phyloP scores from a whole-genome alignment of 2,329 filamentous ascomycete species.

The Xylaria sp. region DNA sequence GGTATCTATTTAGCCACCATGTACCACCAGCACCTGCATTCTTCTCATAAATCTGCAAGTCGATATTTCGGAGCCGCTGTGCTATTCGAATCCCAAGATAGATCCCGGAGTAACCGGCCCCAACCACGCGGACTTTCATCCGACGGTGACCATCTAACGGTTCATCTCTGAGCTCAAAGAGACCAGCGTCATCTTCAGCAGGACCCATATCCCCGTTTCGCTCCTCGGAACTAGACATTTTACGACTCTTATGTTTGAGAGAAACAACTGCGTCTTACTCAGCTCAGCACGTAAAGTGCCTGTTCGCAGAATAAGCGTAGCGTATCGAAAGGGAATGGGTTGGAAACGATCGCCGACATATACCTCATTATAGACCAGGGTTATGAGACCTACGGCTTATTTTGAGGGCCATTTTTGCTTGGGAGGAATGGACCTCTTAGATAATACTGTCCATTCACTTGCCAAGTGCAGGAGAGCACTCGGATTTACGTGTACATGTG shows the following conservation, averaged over 20 bases:
- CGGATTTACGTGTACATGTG: slow-evolving; percentile 1
- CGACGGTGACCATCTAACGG: slow-evolving; percentile 47
- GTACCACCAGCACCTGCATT: slow-evolving; percentile 52
- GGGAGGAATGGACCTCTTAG: not conserved
- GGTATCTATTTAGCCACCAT: slow-evolving; percentile 53
- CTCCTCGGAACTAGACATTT: not conserved
- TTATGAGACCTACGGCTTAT: not conserved
- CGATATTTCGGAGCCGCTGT: slow-evolving; percentile 49
- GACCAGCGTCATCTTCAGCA: slow-evolving; percentile 7
- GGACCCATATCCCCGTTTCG: slow-evolving; percentile 27
- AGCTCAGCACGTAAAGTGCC: not conserved
- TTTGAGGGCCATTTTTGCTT: not conserved
- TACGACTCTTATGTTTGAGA: not conserved
- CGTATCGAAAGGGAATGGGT: not conserved
- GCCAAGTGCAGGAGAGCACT: not conserved
- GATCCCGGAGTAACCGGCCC: slow-evolving; percentile 51
- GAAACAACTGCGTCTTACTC: not conserved
- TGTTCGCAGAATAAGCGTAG: not conserved
- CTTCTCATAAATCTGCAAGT: slow-evolving; percentile 50
- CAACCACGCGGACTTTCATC: slow-evolving; percentile 51
- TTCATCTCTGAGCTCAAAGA: slow-evolving; percentile 43
- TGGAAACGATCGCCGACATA: not conserved
- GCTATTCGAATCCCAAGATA: slow-evolving; percentile 51
- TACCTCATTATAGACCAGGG: not conserved
- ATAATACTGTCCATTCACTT: not conserved